phyloP scores from a whole-genome alignment of 2,329 filamentous ascomycete genomes.

The Aspergillus niger region DNA sequence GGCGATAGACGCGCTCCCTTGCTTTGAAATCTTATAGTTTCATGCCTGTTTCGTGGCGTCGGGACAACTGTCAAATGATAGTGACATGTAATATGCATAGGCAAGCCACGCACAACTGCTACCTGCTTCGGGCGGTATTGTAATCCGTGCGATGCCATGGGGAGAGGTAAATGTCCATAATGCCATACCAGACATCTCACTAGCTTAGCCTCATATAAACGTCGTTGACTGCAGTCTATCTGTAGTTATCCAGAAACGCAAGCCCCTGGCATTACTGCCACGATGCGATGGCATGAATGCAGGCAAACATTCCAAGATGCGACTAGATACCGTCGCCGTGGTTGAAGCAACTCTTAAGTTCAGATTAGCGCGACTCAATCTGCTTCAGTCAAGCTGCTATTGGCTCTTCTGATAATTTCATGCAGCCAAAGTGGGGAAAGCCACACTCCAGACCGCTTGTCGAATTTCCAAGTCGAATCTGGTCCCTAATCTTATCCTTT shows the following conservation, averaged over 20 bases:
- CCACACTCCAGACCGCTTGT: conserved; percentile 15
- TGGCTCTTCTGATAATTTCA: conserved; percentile 6
- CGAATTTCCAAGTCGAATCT: conserved; percentile 4
- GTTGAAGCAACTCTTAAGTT: not conserved
- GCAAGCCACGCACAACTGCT: not conserved
- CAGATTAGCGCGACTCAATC: conserved; percentile 18
- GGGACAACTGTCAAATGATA: conserved; percentile 10
- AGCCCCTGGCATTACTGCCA: not conserved
- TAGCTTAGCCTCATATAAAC: not conserved
- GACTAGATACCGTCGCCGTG: not conserved
- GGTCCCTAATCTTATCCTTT: conserved; percentile 4
- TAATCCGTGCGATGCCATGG: not conserved
- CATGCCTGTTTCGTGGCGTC: not conserved
- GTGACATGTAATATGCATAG: conserved; percentile 11
- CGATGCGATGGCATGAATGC: not conserved
- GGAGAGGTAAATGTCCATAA: not conserved
- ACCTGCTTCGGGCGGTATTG: not conserved
- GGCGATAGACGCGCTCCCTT: not conserved
- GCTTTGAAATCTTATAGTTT: conserved; percentile 2
- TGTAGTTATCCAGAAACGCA: not conserved
- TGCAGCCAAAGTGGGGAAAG: conserved; percentile 2
- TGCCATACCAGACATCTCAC: not conserved
- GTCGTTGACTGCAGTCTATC: not conserved
- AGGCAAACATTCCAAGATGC: not conserved
- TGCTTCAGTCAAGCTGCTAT: not conserved